These are phyloP conservation scores for Marasmius fiardii DNA, from an alignment of 1,284 basidiomycete genomes.

Conservation along the genomic window DNA sequence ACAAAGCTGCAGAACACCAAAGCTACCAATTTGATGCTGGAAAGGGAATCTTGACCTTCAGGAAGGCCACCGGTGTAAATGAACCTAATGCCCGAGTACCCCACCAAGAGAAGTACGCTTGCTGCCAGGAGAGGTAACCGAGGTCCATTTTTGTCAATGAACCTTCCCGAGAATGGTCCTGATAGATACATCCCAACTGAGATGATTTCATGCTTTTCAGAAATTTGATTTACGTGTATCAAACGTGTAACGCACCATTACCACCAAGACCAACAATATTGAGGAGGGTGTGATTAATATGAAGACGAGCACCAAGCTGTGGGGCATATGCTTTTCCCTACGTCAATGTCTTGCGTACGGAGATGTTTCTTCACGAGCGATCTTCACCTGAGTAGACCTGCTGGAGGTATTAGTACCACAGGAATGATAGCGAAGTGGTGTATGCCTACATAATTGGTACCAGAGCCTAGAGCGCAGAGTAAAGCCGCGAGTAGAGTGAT, in stretches of 20 bases:
- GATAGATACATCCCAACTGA: conserved; percentile 53
- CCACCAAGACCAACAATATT: conserved; percentile 66
- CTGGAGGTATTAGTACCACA: background rate
- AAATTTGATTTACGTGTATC: conserved; percentile 5
- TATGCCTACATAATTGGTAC: conserved; percentile 57
- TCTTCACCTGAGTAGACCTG: conserved; percentile 43
- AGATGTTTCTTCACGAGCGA: conserved; percentile 1
- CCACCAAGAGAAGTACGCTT: conserved; percentile 47
- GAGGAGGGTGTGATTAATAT: conserved; percentile 64
- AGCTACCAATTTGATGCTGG: conserved; percentile 29
- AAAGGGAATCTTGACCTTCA: conserved; percentile 19
- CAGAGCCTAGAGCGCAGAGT: conserved; percentile 50
- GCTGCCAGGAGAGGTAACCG: conserved; percentile 41
- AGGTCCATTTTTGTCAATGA: conserved; percentile 64
- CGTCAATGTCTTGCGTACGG: conserved; percentile 2
- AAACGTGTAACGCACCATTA: conserved; percentile 41
- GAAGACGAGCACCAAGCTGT: conserved; percentile 61
- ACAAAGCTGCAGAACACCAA: conserved; percentile 51
- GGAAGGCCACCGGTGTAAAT: conserved; percentile 55
- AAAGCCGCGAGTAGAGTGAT: conserved; percentile 41
- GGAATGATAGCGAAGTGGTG: background rate
- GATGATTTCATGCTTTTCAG: background rate
- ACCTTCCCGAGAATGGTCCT: conserved; percentile 59
- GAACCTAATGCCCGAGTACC: conserved; percentile 63
- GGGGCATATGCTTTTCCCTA: conserved; percentile 60